Percentiles rank a stretch among this genome's conserved stretches.
These are phyloP conservation scores for Termitomyces sp. DNA, from an alignment of 768 basidiomycete genomes.

Conservation along the genomic window DNA sequence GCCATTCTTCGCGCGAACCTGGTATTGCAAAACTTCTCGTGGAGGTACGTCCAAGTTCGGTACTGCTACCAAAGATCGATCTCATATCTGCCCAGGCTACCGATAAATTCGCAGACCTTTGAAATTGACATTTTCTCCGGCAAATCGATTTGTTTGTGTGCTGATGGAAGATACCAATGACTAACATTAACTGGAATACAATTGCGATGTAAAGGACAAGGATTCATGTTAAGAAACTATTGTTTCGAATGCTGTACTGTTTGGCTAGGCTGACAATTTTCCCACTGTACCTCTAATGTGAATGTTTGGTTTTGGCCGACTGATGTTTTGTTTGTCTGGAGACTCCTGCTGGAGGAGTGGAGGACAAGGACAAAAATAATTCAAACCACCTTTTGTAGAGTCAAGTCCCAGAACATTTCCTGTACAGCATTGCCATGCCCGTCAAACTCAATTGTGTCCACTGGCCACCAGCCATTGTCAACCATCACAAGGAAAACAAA, in stretches of 20 bases:
- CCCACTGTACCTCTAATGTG: background rate
- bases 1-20: slow-evolving; percentile 76
- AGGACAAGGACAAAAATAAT: too few species aligned
- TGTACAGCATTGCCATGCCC: too few species aligned
- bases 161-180: background rate
- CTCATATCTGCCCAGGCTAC: slow-evolving; percentile 22
- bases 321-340: too few species aligned
- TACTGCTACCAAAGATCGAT: background rate
- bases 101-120: slow-evolving; percentile 32
- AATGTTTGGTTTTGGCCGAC: background rate
- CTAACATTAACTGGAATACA: background rate
- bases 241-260: background rate
- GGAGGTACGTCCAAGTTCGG: slow-evolving; percentile 37
- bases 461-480: too few species aligned
- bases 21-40: slow-evolving; percentile 67
- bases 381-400: too few species aligned
- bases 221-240: background rate
- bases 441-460: too few species aligned
- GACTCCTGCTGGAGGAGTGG: too few species aligned
- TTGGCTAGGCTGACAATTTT: background rate
- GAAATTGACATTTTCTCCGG: background rate
- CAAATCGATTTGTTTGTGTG: background rate
- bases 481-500: too few species aligned
- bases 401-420: too few species aligned
- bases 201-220: background rate